A percentile compares a stretch with the other conserved stretches of the same genome.
These are phyloP conservation scores for Neocallimastix lanati DNA, from an alignment of 192 early-diverging fungal genomes.

Conservation along the genomic window DNA sequence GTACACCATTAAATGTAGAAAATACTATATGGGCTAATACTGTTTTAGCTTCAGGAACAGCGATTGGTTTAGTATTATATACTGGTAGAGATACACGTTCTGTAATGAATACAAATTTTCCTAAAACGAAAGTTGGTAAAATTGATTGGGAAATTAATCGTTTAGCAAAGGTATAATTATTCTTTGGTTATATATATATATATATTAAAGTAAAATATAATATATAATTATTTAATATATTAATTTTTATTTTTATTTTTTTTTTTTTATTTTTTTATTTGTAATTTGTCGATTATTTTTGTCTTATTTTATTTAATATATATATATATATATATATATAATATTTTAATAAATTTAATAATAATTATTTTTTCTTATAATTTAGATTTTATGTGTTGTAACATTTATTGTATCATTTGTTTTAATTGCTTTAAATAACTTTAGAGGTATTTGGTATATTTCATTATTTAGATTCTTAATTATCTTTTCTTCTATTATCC, in stretches of 20 bases:
- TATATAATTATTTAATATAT: too few species aligned
- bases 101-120: slow-evolving; percentile 87
- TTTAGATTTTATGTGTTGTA: slow-evolving; percentile 66
- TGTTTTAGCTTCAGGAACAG: slow-evolving; percentile 76
- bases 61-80: slow-evolving; percentile 70
- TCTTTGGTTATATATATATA: too few species aligned
- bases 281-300: too few species aligned
- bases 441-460: slow-evolving; percentile 78
- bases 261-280: too few species aligned
- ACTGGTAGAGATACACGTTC: slow-evolving; percentile 86
- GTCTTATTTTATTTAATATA: too few species aligned
- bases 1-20: slow-evolving; percentile 60
- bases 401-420: slow-evolving; percentile 61
- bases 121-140: slow-evolving; percentile 75
- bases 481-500: slow-evolving; percentile 87
- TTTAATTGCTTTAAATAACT: slow-evolving; percentile 78
- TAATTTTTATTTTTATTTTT: too few species aligned
- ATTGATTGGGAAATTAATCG: slow-evolving; percentile 81
- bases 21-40: slow-evolving; percentile 94
- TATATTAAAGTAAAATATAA: too few species aligned
- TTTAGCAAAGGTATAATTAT: slow-evolving; percentile 15
- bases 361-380: too few species aligned
- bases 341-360: too few species aligned
- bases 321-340: too few species aligned
- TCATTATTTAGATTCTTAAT: slow-evolving; percentile 86